Evolutionary conservation across 2,329 filamentous ascomycete genomes (phyloP).

Genomic region (Pseudogymnoascus verrucosus): DNA sequence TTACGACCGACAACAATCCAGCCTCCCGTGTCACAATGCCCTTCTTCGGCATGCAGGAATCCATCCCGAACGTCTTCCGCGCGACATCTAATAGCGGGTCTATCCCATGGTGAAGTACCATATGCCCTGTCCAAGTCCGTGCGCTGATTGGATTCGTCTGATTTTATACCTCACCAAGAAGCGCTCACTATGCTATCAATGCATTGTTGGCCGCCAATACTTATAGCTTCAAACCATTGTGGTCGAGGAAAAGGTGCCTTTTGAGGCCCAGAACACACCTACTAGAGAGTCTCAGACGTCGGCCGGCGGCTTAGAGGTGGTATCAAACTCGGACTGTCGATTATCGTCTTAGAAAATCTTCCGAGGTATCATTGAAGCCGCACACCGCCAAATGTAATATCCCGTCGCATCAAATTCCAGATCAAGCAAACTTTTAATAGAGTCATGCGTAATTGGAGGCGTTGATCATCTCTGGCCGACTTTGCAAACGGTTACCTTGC

Average conservation of each 20-base stretch:
- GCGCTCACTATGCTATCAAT: conserved; percentile 3
- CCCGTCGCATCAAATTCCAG: conserved; percentile 5
- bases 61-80: not conserved
- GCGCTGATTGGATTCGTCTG: conserved; percentile 7
- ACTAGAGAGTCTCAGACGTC: not conserved
- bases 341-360: conserved; percentile 2
- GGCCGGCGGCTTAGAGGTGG: not conserved
- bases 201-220: not conserved
- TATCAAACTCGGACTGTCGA: not conserved
- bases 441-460: not conserved
- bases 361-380: not conserved
- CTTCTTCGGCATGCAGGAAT: conserved; percentile 7
- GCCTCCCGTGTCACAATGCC: conserved; percentile 6
- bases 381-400: conserved; percentile 9
- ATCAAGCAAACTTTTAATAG: conserved; percentile 7
- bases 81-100: conserved; percentile 1
- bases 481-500: conserved; percentile 8
- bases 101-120: not conserved
- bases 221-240: conserved; percentile 6
- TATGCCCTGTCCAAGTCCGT: conserved; percentile 1
- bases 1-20: not conserved
- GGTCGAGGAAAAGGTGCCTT: not conserved
- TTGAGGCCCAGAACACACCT: not conserved
- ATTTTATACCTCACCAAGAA: conserved; percentile 7
- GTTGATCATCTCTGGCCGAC: not conserved